Evolutionary conservation across 2,329 filamentous ascomycete genomes (phyloP).

Genomic region (Ceratocystis cacaofunesta): DNA sequence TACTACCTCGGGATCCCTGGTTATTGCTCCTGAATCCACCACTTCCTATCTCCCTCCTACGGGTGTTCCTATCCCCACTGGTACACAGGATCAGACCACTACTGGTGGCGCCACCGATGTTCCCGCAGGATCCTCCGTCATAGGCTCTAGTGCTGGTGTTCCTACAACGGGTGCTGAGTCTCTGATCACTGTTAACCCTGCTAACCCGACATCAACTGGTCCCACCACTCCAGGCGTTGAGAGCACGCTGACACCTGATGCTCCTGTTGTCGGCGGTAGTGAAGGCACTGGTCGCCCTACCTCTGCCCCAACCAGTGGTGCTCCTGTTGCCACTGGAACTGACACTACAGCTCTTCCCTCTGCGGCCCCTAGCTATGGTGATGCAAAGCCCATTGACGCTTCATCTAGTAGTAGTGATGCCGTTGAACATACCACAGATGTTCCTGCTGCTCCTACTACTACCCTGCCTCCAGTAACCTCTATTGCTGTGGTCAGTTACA

Average conservation of each 20-base stretch:
- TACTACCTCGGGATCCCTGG: not conserved
- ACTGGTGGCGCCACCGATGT: not conserved
- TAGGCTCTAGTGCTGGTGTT: conserved; percentile 9
- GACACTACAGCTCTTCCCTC: conserved; percentile 11
- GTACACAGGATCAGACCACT: too few relatives aligned
- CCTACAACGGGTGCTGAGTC: conserved; percentile 14
- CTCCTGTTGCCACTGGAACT: conserved; percentile 15
- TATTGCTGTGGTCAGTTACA: conserved; percentile 15
- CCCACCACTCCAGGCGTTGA: conserved; percentile 1
- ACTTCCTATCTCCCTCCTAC: conserved; percentile 20
- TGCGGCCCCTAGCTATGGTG: not conserved
- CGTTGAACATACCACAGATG: not conserved
- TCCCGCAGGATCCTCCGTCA: conserved; percentile 3
- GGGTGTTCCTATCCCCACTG: conserved; percentile 6
- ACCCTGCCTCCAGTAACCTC: conserved; percentile 19
- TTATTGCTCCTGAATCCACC: conserved; percentile 16
- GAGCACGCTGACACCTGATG: conserved; percentile 18
- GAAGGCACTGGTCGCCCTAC: conserved; percentile 10
- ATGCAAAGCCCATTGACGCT: not conserved
- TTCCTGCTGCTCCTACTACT: conserved; percentile 18
- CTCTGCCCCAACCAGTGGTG: conserved; percentile 13
- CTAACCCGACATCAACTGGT: conserved; percentile 8
- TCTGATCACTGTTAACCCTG: conserved; percentile 11
- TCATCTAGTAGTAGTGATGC: conserved; percentile 1
- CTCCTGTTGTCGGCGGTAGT: conserved; percentile 12